A percentile compares a stretch with the other conserved stretches of the same genome.
Conservation (phyloP, 2,329 filamentous ascomycete genomes). For the Alternaria brassicae region DNA sequence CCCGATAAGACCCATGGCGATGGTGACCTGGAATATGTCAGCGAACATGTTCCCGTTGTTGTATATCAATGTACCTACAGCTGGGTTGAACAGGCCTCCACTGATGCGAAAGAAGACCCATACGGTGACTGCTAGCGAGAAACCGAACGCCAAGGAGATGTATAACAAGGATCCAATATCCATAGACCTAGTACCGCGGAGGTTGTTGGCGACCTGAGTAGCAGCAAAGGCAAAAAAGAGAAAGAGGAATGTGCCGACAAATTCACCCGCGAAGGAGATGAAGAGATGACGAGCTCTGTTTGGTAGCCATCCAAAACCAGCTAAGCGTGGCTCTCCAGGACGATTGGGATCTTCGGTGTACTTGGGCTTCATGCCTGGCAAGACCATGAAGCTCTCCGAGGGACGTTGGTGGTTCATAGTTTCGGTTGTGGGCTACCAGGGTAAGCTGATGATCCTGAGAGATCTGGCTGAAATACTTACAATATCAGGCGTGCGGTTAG, state of each 20-base stretch:
- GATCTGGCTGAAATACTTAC: background rate
- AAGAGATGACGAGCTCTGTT: constrained; percentile 54
- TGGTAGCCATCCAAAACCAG: constrained; percentile 53
- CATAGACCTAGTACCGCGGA: constrained; percentile 32
- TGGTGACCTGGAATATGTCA: constrained; percentile 50
- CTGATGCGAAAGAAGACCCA: constrained; percentile 53
- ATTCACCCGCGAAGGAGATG: constrained; percentile 55
- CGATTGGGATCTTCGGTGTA: constrained; percentile 43
- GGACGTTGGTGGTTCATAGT: constrained; percentile 51
- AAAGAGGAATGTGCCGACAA: constrained; percentile 51
- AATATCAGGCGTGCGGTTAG: background rate
- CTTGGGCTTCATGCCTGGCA: constrained; percentile 50
- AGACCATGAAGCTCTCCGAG: constrained; percentile 45
- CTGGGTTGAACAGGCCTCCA: constrained; percentile 51
- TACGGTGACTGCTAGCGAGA: constrained; percentile 49
- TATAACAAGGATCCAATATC: constrained; percentile 42
- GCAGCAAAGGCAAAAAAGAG: constrained; percentile 51
- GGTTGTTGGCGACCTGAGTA: constrained; percentile 49
- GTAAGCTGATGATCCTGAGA: background rate
- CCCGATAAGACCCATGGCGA: constrained; percentile 58
- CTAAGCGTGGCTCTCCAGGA: constrained; percentile 49
- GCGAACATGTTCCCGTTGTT: background rate
- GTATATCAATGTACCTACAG: constrained; percentile 35
- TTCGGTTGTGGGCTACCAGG: background rate
- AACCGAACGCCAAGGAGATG: constrained; percentile 48